Evolutionary conservation across 148 eudicot species (phyloP), one percentile per base, ranked within the genome.

Genomic region (Oxyria digyna): DNA sequence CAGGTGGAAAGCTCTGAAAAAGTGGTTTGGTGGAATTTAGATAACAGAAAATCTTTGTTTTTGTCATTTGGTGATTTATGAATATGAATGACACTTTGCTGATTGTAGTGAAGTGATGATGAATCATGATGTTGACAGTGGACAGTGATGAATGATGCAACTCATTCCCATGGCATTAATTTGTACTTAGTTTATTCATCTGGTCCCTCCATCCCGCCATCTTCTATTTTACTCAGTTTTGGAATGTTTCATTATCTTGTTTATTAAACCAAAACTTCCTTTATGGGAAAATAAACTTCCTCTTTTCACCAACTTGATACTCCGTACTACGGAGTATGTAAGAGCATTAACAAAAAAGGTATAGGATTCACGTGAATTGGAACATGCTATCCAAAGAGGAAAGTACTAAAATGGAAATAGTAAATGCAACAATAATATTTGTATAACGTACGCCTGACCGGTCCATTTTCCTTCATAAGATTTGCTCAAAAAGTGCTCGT

Each of bases 101-200:
- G 37, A 20, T 31, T 59, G 65, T 59, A 31, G 37, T 59, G 37
- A 59, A 59, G 37, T 59, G 35, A 38, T 59, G 37, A 59, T 59
- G 65, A 59, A 38, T 59, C 65, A 59, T 59, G 65, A 59, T 59
- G 37, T 59, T 59, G 65, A 59, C 38, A 59, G 20, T 59, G 65
- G 65, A 29, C 38, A 59, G 10, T 59, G 65, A n/a, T n/a, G n/a
- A n/a, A n/a, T n/a, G 38, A 59, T 38, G 21, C 65, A n/a, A n/a
- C n/a, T 59, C 37, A 59, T 59, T 59, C 65, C 35, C 65, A 59
- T 59, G 37, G 37, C 27, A 2, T 29, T 59, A 59, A 27, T 59
- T 24, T 59, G 65, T 59, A 59, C 65, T 59, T 59, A 59, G 65
- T 59, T 59, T 59, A 59, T 59, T 29, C 65, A 59, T 29, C 65